Base-by-base conservation (phyloP, 2,329 filamentous ascomycete species). In the Iodosphaeria phyllophila region DNA sequence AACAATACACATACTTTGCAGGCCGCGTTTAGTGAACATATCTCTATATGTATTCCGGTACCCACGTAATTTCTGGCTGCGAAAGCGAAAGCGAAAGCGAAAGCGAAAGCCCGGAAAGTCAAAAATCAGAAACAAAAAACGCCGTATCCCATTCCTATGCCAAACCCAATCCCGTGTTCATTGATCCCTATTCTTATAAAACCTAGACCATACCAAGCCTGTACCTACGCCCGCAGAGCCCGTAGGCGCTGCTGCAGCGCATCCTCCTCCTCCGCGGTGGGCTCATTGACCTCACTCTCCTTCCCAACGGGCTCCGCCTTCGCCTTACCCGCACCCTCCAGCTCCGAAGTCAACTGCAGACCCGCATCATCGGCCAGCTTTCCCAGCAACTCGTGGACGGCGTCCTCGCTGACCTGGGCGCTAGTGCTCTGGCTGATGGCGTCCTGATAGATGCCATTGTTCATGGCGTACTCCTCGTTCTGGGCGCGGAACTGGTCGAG, bases 301-400 rank as follows among this genome's bases (percentile, higher is more conserved):
- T 35, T 33, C 8, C 31, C 34, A 10, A 47, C 50, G 6, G 74
- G 64, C 23, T 74, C 70, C 14, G 60, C 58, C 39, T 58, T 63
- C 34, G 59, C 58, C 13, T 64, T 58, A 20, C 58, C 60, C 3
- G 62, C 60, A 29, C 56, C 47, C 39, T 54, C 62, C 33, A 92
- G 70, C 51, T 89, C 78, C 44, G 75, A 65, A 36, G 70, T 70
- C 32, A 92, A 58, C 49, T 89, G 77, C 26, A 92, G 67, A 27
- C 83, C 83, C 7, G 78, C 80, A 48, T 91, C 82, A 47, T 92
- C 83, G 33, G 82, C 82, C 21, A 89, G 68, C 52, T 91, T 77
- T 34, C 69, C 74, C 51, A 92, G 75, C 32, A 92, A 54, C 36
- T 80, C 72, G 47, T 92, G 82, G 2, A 92, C 80, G 36, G 84